A percentile compares a stretch with the other conserved stretches of the same genome.
Conservation (phyloP, 331 rosid genomes). For the Cucumis variabilis region DNA sequence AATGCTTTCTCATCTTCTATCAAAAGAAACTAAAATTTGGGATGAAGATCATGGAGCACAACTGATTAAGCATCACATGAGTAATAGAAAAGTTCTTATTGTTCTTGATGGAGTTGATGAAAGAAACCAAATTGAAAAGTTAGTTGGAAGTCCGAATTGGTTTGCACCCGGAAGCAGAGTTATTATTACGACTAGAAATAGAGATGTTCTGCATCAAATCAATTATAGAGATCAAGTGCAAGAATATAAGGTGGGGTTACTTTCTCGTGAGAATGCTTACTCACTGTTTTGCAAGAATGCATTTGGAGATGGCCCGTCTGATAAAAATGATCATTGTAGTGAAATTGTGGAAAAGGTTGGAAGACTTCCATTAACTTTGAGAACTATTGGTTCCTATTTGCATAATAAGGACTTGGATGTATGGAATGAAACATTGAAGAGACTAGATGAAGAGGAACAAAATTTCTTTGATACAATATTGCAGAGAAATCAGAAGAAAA, state of each 20-base stretch:
- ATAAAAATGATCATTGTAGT: background rate
- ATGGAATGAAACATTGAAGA: background rate
- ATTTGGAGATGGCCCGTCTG: background rate
- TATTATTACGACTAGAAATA: constrained; percentile 30
- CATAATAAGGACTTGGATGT: background rate
- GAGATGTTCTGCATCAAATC: background rate
- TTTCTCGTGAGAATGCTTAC: background rate
- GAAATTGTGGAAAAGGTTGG: background rate
- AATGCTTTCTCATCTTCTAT: background rate
- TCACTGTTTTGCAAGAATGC: background rate
- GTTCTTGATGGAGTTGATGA: constrained; percentile 32
- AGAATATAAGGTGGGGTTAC: constrained; percentile 3
- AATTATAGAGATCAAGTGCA: background rate
- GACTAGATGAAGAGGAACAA: background rate
- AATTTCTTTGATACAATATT: background rate
- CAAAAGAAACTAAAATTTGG: background rate
- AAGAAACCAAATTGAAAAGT: background rate
- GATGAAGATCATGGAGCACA: background rate
- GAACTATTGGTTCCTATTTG: background rate
- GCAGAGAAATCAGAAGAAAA: background rate
- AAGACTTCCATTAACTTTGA: background rate
- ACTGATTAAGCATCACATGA: background rate
- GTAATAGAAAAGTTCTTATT: constrained; percentile 26
- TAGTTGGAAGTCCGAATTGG: constrained; percentile 3
- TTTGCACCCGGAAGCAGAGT: constrained; percentile 33